Base-by-base conservation (phyloP, 2,329 filamentous ascomycete genomes). In the Aspergillus spinulosporus region DNA sequence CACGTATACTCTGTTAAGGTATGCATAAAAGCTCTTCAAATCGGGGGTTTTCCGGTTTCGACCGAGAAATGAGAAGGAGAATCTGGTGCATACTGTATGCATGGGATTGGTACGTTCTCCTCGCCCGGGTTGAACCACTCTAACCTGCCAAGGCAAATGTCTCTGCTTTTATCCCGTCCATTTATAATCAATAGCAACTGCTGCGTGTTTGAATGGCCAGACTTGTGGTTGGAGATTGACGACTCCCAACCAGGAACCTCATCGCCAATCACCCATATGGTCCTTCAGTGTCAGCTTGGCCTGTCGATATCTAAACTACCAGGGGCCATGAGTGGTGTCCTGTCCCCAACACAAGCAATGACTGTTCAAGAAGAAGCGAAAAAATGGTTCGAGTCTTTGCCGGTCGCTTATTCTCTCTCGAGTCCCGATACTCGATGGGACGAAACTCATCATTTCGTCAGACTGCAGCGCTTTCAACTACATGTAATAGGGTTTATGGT, bases 381-480 rank as follows among this genome's bases (percentile, higher is more conserved):
- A 29, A 65, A 64, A 2, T 82, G 79, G 74, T 73, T 79, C 31
- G 58, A 67, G 2, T 70, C 68, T 3, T 73, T 83, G 21, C 79
- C 79, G 2, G 62, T 72, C 0, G 66, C 75, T 0, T 79, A 78
- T 52, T 64, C 68, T 9, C 56, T 79, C 3, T 60, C 68, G 1
- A 60, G 75, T 21, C 72, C 79, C 0, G 78, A 82, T 57, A 74
- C 64, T 0, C 70, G 69, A 1, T 67, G 75, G 43, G 80, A 83
- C 55, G 59, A 63, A 3, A 59, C 66, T 3, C 68, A 76, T 56
- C 70, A 72, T 0, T 80, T 79, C 65, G 73, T 80, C 14, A 65
- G 74, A 1, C 68, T 79, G 32, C 80, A 83, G 49, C 76, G 80
- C 5, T 70, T 72, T 45, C 74, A 79, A 54, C 60, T 82, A 2